A percentile compares a stretch with the other conserved stretches of the same genome.
These are phyloP conservation scores for Ganoderma sp. DNA, from an alignment of 1,284 basidiomycete genomes.

Conservation along the genomic window DNA sequence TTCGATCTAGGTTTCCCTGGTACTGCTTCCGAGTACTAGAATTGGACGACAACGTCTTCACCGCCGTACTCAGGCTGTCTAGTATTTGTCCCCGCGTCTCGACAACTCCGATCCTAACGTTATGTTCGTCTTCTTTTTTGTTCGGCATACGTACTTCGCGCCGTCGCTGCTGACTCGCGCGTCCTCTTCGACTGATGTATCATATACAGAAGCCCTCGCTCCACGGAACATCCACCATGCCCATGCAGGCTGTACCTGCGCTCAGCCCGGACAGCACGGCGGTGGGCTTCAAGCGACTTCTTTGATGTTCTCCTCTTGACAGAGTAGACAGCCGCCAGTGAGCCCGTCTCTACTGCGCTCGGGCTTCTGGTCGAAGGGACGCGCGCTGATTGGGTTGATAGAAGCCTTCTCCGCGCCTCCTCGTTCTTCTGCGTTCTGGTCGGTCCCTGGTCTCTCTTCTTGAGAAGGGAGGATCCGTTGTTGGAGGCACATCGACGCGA, in stretches of 20 bases:
- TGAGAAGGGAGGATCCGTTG: background rate
- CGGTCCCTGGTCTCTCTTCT: background rate
- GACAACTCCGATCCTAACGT: too few species aligned
- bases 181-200: background rate
- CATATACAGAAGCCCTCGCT: background rate
- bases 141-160: too few species aligned
- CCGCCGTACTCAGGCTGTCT: too few species aligned
- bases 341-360: background rate
- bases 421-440: background rate
- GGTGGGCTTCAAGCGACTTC: background rate
- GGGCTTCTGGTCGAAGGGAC: background rate
- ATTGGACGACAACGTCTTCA: too few species aligned
- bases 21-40: too few species aligned
- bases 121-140: too few species aligned
- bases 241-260: too few species aligned
- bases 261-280: background rate
- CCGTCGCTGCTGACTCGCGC: background rate
- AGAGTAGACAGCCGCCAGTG: background rate
- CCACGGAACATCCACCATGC: background rate
- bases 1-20: too few species aligned
- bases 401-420: background rate
- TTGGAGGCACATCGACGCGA: background rate
- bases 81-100: too few species aligned
- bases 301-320: background rate
- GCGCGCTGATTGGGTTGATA: background rate